Evolutionary conservation across 768 basidiomycete genomes (phyloP).

Genomic region (Mycena maculata): DNA sequence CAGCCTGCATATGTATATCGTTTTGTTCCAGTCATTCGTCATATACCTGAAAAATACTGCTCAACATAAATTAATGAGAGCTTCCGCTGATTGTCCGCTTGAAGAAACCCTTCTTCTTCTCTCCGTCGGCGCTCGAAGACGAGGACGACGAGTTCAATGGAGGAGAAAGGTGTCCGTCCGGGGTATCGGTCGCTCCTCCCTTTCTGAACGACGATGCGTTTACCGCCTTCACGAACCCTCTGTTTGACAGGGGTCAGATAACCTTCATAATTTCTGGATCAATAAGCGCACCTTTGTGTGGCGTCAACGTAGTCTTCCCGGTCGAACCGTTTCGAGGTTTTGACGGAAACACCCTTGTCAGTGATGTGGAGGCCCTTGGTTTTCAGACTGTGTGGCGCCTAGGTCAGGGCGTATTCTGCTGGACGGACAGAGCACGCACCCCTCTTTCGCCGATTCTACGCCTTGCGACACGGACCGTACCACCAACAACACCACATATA

Average conservation of each 20-base stretch:
- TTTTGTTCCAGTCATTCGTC: neutral
- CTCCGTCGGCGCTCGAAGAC: conserved; percentile 38
- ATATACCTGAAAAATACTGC: neutral
- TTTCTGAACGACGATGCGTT: conserved; percentile 58
- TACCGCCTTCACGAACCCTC: conserved; percentile 66
- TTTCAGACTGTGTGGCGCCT: conserved; percentile 58
- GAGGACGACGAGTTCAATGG: conserved; percentile 40
- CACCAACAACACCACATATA: conserved; percentile 56
- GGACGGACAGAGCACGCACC: conserved; percentile 49
- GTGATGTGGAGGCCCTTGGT: conserved; percentile 68
- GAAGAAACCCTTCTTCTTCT: conserved; percentile 40
- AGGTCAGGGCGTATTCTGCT: neutral
- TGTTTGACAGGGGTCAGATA: conserved; percentile 33
- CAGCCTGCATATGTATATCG: neutral
- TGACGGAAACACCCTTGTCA: conserved; percentile 70
- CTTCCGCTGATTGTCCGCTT: neutral
- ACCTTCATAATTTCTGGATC: neutral
- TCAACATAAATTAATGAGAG: neutral
- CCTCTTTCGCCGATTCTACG: conserved; percentile 63
- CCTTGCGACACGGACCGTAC: conserved; percentile 54
- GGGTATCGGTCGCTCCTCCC: conserved; percentile 29
- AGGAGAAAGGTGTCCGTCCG: conserved; percentile 19
- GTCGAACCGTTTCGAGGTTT: conserved; percentile 69
- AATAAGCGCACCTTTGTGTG: conserved; percentile 68
- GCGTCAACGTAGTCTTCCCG: conserved; percentile 77